Base-by-base conservation (phyloP, 2,329 filamentous ascomycete species). In the Bretziella fagacearum region DNA sequence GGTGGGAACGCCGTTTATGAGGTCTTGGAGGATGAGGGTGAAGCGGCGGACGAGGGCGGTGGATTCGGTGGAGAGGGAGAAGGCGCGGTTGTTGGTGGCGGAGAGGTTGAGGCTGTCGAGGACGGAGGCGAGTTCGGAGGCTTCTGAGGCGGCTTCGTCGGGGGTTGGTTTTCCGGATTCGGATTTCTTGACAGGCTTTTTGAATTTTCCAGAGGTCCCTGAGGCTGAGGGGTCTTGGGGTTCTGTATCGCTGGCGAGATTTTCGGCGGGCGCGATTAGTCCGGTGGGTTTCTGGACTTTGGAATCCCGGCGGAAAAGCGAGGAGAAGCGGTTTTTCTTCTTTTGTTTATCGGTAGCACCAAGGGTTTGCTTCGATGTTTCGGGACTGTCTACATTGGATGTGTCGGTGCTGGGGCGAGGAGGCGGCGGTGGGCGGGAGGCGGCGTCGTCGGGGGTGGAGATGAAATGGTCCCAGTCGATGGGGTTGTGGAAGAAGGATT, bases 1-100 rank as follows among this genome's bases (percentile, higher is more conserved):
- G 0, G 89, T 95, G 2, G 91, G 91, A 1, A 85, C 91, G 52
- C 91, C 91, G 59, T 86, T 87, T 56, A 91, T 75, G 13, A 95
- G 73, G 59, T 98, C 91, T 59, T 89, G 91, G 58, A 98, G 81
- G 27, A 95, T 79, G 48, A 86, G 69, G 1, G 85, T 93, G 69
- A 98, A 98, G 52, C 79, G 77, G 46, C 77, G 74, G 44, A 94
- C 74, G 25, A 94, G 71, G 15, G 25, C 7, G 7, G 23, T 26
- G 0, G 84, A 89, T 55, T 93, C 86, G 50, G 77, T 73, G n/a
- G 83, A 84, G 49, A 94, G 73, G 10, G 79, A 80, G 61, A 95
- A 84, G 51, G 84, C 84, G 49, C 79, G 80, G 65, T 93, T 91
- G 66, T 93, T 87, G 54, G 81, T 74, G 4, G 84, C 82, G 4